Evolutionary conservation across 805 yeast species (phyloP), one percentile per base, ranked within the genome.

Genomic region (Suhomyces prunicola): DNA sequence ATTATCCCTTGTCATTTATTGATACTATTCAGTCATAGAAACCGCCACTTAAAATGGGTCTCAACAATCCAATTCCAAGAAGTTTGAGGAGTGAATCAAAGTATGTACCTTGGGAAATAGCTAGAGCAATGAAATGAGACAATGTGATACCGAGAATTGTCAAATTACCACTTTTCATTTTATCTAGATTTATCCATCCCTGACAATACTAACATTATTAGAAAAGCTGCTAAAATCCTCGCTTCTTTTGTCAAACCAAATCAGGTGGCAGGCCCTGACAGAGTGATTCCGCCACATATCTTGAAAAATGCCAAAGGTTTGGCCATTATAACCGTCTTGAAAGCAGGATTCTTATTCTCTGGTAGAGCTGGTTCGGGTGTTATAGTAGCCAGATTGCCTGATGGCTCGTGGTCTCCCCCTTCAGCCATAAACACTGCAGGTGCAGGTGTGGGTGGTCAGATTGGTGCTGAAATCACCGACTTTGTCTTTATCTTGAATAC

Each of bases 281-380:
- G 86, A 61, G 85, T 93, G 50, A 93, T 93, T 56, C 99, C 99
- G 2, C 96, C 96, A 24, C 85, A 85, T 27, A 84, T 93, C 2
- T 78, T 93, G 55, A 84, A 87, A 57, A 86, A 88, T 64, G 98
- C 99, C 41, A 89, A 90, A 67, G 99, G 99, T 29, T 78, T 93
- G 50, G 97, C 96, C 4, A 73, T 93, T 39, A 80, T 93, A 58
- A 93, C 98, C 0, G 97, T 94, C n/a, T 76, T 93, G 53, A 93
- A 94, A 69, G 99, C 98, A 4, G 99, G 99, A 2, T 93, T 93
- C 69, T 76, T 93, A 52, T 93, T 93, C 69, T 89, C 97, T 2
- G 99, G 98, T 27, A 82, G 99, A 68, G 98, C 97, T 0, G 99
- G 99, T 24, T 89, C 97, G 1, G 99, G 99, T 58, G 89, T 93